Conservation (phyloP, 768 basidiomycete species). For the Podaxis sp. region DNA sequence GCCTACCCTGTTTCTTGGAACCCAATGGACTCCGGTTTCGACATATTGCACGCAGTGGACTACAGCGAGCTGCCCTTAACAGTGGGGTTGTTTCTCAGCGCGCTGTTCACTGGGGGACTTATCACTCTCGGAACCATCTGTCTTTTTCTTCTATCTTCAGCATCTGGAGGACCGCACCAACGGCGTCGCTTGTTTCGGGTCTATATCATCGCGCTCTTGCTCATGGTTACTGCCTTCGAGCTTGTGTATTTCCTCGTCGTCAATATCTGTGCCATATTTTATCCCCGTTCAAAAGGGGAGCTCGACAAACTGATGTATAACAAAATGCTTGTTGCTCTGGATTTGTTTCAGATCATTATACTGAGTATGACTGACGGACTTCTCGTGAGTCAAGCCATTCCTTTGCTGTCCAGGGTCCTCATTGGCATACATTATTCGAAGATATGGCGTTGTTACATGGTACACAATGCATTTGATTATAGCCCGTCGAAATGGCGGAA, state of each 20-base stretch:
- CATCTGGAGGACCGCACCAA: too few relatives aligned
- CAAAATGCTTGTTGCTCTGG: background rate
- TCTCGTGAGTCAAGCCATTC: background rate
- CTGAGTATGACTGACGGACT: background rate
- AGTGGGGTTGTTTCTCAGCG: background rate
- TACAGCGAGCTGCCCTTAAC: background rate
- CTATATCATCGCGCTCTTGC: background rate
- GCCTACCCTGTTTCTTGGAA: background rate
- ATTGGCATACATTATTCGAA: background rate
- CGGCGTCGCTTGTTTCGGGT: background rate
- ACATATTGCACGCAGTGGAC: background rate
- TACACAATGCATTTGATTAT: background rate
- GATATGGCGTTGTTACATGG: constrained; percentile 11
- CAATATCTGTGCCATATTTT: background rate
- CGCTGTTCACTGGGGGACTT: background rate
- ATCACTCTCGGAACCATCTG: background rate
- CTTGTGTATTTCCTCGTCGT: background rate
- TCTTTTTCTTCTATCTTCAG: background rate
- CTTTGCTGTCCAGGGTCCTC: background rate
- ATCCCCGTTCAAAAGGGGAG: background rate
- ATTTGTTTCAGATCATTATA: background rate
- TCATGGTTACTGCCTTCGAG: background rate
- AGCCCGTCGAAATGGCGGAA: background rate
- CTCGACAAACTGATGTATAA: background rate
- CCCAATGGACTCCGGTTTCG: background rate